Percentiles rank a stretch among this genome's conserved stretches.
phyloP scores from a whole-genome alignment of 169 alveolate species.

The Eimeria acervulina region DNA sequence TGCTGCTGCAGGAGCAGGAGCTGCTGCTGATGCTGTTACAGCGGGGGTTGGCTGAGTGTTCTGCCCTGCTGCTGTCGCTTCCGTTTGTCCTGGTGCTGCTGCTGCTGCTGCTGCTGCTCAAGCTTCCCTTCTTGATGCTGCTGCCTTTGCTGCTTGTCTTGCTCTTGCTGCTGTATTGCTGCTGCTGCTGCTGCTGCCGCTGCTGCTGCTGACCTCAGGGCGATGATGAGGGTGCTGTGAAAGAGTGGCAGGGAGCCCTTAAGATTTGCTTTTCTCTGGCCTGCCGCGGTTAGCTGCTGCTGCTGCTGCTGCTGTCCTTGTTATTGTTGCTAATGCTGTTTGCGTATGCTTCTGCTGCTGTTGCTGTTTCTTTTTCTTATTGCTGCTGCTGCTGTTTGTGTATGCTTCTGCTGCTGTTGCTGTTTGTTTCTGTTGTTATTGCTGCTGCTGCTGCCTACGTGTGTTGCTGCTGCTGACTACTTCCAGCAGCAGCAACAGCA shows the following conservation, averaged over 20 bases:
- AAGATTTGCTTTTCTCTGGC: slow-evolving; percentile 39
- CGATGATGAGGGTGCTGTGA: neutral
- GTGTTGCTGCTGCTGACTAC: no score
- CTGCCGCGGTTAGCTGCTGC: slow-evolving; percentile 55
- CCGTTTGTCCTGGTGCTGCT: slow-evolving; percentile 2
- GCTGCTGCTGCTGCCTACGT: no score
- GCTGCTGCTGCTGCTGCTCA: no score
- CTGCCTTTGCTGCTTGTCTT: no score
- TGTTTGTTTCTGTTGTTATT: no score
- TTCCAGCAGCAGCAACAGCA: no score
- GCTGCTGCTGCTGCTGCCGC: no score
- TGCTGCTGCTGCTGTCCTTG: neutral
- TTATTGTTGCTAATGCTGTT: neutral
- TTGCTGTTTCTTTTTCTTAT: no score
- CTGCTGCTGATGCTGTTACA: neutral
- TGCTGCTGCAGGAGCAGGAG: neutral
- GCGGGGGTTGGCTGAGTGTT: no score
- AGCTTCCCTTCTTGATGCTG: no score
- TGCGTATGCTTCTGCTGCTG: neutral
- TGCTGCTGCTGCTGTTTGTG: no score
- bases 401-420: no score
- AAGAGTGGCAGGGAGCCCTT: neutral
- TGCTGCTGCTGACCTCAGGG: slow-evolving; percentile 26
- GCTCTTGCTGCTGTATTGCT: neutral
- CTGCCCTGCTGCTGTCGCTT: neutral